Evolutionary conservation across 2,329 filamentous ascomycete species (phyloP).

Genomic region (Neofusicoccum cordaticola): DNA sequence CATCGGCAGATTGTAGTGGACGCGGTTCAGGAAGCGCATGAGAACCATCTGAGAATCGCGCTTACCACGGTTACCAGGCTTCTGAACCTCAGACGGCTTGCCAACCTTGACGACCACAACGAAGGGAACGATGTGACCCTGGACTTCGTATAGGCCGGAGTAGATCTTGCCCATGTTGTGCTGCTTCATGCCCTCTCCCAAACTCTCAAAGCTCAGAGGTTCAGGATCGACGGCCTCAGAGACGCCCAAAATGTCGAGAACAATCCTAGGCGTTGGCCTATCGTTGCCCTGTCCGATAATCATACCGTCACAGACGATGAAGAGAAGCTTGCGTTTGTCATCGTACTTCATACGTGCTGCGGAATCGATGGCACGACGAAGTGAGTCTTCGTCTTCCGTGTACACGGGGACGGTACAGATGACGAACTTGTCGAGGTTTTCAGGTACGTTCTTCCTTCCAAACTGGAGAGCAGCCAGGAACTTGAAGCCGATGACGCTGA

Average conservation of each 20-base stretch:
- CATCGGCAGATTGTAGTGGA: constrained; percentile 97
- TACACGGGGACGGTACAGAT: constrained; percentile 98
- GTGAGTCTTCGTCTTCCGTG: constrained; percentile 95
- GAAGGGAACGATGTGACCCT: constrained; percentile 97
- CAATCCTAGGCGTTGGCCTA: constrained; percentile 88
- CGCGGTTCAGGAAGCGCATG: constrained; percentile 98
- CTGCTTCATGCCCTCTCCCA: constrained; percentile 93
- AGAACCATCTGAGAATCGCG: constrained; percentile 98
- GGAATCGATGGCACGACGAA: constrained; percentile 95
- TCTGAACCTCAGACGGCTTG: constrained; percentile 69
- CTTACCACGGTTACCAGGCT: constrained; percentile 94
- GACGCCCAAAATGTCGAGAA: constrained; percentile 94
- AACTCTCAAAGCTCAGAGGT: constrained; percentile 91
- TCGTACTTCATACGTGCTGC: constrained; percentile 94
- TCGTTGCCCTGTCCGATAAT: constrained; percentile 99
- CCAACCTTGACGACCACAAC: constrained; percentile 95
- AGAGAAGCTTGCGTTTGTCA: constrained; percentile 93
- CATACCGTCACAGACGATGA: constrained; percentile 96
- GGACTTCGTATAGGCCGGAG: constrained; percentile 94
- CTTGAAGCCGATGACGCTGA: constrained; percentile 85
- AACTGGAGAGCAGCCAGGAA: constrained; percentile 97
- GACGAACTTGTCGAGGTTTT: constrained; percentile 97
- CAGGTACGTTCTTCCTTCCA: constrained; percentile 82
- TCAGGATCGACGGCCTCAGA: constrained; percentile 92
- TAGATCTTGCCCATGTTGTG: constrained; percentile 99